These are phyloP conservation scores for Leccinum rimulosum DNA, from an alignment of 768 basidiomycete species.

Conservation along the genomic window DNA sequence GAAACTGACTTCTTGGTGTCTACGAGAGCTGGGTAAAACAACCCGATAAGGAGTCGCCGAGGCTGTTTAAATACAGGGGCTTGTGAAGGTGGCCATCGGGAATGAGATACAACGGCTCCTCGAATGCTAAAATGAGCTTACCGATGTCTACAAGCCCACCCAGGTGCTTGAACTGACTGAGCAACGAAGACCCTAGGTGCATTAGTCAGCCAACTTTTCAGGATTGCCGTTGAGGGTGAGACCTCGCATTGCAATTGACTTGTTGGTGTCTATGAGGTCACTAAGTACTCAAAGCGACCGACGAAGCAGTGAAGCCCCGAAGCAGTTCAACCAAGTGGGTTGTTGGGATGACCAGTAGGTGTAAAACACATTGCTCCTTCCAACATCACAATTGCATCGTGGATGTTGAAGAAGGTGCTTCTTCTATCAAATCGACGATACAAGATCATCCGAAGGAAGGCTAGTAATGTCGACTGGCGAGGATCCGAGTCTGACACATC, in stretches of 20 bases:
- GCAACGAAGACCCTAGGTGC: background rate
- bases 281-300: background rate
- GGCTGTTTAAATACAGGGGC: background rate
- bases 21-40: background rate
- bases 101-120: background rate
- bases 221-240: background rate
- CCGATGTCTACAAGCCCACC: background rate
- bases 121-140: background rate
- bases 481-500: background rate
- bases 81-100: background rate
- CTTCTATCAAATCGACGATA: background rate
- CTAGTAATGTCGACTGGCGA: background rate
- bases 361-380: background rate
- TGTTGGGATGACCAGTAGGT: background rate
- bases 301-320: background rate
- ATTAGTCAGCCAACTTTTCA: background rate
- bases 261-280: background rate
- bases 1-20: no score
- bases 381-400: background rate
- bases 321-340: background rate
- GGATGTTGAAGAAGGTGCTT: background rate
- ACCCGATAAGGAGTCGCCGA: background rate
- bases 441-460: background rate
- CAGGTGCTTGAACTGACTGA: background rate
- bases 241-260: background rate